A percentile compares a stretch with the other conserved stretches of the same genome.
Evolutionary conservation across 306 rosid genomes (phyloP).

Genomic region (Lathyrus oleraceus): DNA sequence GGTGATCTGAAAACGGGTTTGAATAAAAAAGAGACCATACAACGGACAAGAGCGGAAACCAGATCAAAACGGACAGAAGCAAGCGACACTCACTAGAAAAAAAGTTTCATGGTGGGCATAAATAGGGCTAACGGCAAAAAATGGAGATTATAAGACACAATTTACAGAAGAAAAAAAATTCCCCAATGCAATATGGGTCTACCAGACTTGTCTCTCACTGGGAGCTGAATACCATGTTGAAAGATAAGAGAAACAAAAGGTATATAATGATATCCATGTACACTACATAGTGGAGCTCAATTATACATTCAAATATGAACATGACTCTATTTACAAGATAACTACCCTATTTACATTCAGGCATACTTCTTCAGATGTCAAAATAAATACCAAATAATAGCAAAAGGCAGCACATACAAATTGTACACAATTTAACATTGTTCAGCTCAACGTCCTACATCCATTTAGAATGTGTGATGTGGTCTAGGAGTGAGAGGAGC

Average conservation of each 20-base stretch:
- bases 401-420: conserved; percentile 1
- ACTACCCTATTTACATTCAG: neutral
- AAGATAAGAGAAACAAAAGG: neutral
- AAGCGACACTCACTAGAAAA: neutral
- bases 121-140: neutral
- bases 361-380: conserved; percentile 11
- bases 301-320: too few relatives aligned
- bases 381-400: neutral
- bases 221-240: neutral
- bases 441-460: neutral
- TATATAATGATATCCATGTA: neutral
- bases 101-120: neutral
- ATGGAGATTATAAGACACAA: neutral
- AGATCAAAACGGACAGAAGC: neutral
- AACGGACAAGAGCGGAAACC: neutral
- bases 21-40: neutral
- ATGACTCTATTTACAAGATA: neutral
- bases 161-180: neutral
- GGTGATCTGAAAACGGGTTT: neutral
- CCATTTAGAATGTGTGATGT: neutral
- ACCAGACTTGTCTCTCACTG: neutral
- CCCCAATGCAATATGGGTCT: neutral
- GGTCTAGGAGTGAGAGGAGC: too few relatives aligned
- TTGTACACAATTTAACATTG: neutral
- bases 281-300: neutral